Percentiles rank a stretch among this genome's conserved stretches.
Evolutionary conservation across 805 yeast genomes (phyloP).

Genomic region (Wickerhamiella hasegawae): DNA sequence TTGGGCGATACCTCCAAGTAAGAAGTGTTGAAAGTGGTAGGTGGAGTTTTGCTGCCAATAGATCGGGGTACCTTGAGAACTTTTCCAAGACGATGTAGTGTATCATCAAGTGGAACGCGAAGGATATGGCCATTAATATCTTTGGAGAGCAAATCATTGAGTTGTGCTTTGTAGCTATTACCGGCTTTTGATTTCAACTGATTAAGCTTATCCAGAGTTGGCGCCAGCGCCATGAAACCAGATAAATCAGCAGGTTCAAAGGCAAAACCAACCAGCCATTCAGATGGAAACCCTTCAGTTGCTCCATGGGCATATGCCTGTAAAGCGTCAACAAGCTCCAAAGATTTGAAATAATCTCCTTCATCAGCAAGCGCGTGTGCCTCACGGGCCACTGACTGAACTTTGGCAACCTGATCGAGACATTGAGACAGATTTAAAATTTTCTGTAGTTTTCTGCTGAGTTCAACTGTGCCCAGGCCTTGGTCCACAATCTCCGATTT

Average conservation of each 20-base stretch:
- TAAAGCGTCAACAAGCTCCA: conserved; percentile 40
- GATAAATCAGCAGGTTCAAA: conserved; percentile 1
- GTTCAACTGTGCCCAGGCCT: conserved; percentile 4
- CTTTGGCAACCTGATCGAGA: conserved; percentile 36
- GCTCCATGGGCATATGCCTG: conserved; percentile 31
- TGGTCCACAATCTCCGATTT: conserved; percentile 7
- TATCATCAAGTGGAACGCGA: conserved; percentile 30
- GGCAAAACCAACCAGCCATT: background rate
- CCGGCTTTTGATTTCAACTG: conserved; percentile 27
- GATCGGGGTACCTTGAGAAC: conserved; percentile 13
- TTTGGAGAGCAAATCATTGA: conserved; percentile 36
- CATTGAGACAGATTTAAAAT: conserved; percentile 32
- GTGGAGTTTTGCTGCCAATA: background rate
- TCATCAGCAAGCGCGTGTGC: conserved; percentile 32
- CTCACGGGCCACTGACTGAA: conserved; percentile 30
- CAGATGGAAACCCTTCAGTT: background rate
- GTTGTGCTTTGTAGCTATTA: conserved; percentile 42
- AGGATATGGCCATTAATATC: conserved; percentile 49
- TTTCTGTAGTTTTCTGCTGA: conserved; percentile 20
- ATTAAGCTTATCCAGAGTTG: conserved; percentile 1
- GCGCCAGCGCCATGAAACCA: conserved; percentile 1
- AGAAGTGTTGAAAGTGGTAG: conserved; percentile 22
- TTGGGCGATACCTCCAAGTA: conserved; percentile 26
- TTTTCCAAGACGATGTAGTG: conserved; percentile 33
- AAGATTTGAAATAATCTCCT: conserved; percentile 33